These are phyloP conservation scores for Tephrocybe rancida DNA, from an alignment of 768 basidiomycete species.

Conservation along the genomic window DNA sequence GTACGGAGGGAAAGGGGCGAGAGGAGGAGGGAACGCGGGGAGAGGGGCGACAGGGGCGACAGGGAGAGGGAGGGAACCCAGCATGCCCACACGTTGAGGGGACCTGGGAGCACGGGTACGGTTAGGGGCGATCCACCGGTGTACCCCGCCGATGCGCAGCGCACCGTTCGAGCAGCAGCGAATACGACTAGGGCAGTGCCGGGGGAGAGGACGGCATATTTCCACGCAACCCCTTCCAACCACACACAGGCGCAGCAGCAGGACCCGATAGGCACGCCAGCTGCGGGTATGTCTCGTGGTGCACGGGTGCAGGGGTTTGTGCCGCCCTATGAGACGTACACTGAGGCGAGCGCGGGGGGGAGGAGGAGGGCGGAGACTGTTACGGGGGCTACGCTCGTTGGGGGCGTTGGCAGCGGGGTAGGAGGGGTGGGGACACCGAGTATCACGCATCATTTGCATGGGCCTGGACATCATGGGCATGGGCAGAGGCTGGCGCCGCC, in stretches of 20 bases:
- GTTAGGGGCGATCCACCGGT: not conserved
- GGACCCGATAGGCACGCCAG: slow-evolving; percentile 9
- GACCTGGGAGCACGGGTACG: not conserved
- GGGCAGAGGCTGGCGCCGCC: slow-evolving; percentile 4
- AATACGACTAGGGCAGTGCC: too few relatives aligned
- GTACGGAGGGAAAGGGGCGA: slow-evolving; percentile 5
- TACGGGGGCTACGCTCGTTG: slow-evolving; percentile 11
- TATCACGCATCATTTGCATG: slow-evolving; percentile 8
- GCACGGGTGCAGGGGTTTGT: not conserved
- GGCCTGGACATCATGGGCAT: slow-evolving; percentile 12
- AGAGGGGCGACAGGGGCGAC: slow-evolving; percentile 4
- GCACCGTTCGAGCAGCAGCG: too few relatives aligned
- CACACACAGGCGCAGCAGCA: not conserved
- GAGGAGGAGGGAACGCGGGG: slow-evolving; percentile 4
- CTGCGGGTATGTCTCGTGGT: not conserved
- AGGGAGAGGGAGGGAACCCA: slow-evolving; percentile 1
- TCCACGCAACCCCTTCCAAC: not conserved
- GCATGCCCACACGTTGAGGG: slow-evolving; percentile 3
- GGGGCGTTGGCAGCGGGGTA: not conserved
- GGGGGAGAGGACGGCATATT: too few relatives aligned
- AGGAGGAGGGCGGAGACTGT: slow-evolving; percentile 18
- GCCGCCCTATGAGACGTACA: slow-evolving; percentile 2
- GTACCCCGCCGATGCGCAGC: not conserved
- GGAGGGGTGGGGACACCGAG: not conserved
- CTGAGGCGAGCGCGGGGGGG: not conserved